Conservation (phyloP, 345 rosid species). For the Euclidium syriacum region DNA sequence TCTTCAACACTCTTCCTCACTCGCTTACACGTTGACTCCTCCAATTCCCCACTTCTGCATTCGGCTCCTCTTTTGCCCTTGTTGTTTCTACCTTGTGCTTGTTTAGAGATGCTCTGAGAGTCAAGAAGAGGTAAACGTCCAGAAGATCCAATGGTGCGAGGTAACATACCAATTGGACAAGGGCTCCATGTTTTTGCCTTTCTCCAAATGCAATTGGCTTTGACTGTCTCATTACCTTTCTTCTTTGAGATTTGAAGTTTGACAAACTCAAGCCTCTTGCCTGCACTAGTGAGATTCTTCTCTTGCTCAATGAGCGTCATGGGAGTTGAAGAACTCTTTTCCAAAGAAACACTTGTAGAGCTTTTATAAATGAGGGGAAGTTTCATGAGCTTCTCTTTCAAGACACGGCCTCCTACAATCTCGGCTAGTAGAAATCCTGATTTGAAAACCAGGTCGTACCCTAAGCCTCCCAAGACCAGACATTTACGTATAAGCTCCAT, state of each 20-base stretch:
- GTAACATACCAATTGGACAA: slow-evolving; percentile 84
- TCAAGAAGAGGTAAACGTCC: slow-evolving; percentile 63
- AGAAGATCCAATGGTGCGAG: slow-evolving; percentile 52
- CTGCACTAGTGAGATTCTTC: slow-evolving; percentile 41
- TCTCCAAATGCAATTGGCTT: slow-evolving; percentile 40
- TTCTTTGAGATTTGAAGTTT: slow-evolving; percentile 33
- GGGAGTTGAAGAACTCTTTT: slow-evolving; percentile 28
- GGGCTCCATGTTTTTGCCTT: slow-evolving; percentile 69
- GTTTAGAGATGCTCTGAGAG: slow-evolving; percentile 23
- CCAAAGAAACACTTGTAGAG: slow-evolving; percentile 24
- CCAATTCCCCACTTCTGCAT: slow-evolving; percentile 5
- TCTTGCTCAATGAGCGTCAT: slow-evolving; percentile 40
- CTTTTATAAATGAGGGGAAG: slow-evolving; percentile 29
- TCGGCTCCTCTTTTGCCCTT: slow-evolving; percentile 35
- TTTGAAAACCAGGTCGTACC: slow-evolving; percentile 44
- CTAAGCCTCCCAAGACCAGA: slow-evolving; percentile 38
- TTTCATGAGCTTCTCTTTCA: slow-evolving; percentile 47
- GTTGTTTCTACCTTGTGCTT: slow-evolving; percentile 16
- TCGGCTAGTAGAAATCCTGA: slow-evolving; percentile 46
- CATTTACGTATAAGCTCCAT: slow-evolving; percentile 49
- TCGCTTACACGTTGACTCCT: slow-evolving; percentile 33
- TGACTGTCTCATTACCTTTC: slow-evolving; percentile 23
- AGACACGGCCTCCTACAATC: slow-evolving; percentile 34
- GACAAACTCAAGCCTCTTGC: slow-evolving; percentile 50
- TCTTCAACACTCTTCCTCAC: slow-evolving; percentile 33